Base-by-base conservation (phyloP, 2,329 filamentous ascomycete genomes). In the Seiridium cupressi region DNA sequence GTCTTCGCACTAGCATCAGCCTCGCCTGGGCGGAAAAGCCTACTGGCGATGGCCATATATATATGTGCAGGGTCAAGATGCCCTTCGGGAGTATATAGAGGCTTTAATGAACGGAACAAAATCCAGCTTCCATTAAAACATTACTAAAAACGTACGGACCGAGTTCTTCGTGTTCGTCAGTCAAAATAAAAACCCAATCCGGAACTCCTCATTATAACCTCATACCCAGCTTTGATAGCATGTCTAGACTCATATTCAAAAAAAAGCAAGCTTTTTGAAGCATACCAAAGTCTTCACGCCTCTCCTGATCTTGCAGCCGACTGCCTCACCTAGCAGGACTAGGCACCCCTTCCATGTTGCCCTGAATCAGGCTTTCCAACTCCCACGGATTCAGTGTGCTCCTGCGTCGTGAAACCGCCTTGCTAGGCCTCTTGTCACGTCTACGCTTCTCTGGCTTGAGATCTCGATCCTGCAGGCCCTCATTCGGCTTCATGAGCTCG, bases 341-440 rank as follows among this genome's bases (percentile, higher is more conserved):
- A 55, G 76, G 69, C 60, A 76, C 68, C 7, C 49, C n/a, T 13
- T 71, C 71, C 11, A 79, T 72, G 63, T 77, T 80, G 59, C 84
- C 84, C 68, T 84, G 80, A 65, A 89, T 88, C 70, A 91, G 71
- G 49, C 82, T 85, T 74, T 90, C 84, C 69, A 93, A 74, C 74
- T 94, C 91, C 80, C 89, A 89, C 3, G 89, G 87, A 67, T 85
- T 92, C 38, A 94, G 76, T 26, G 90, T 93, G 68, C 89, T 92
- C 71, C 91, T 83, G 69, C 90, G 81, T 69, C 89, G 79, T 61
- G 83, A 88, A 3, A 85, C 80, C 7, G 72, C 78, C 77, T 77
- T 88, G 72, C 71, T 86, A 68, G 73, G 79, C 70, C 76, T 82
- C 72, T 74, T 78, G 68, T 79, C 84, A 47, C 81, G 76, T 70